Percentiles rank a stretch among this genome's conserved stretches.
phyloP scores from a whole-genome alignment of 768 basidiomycete species.

The Russula earlei region DNA sequence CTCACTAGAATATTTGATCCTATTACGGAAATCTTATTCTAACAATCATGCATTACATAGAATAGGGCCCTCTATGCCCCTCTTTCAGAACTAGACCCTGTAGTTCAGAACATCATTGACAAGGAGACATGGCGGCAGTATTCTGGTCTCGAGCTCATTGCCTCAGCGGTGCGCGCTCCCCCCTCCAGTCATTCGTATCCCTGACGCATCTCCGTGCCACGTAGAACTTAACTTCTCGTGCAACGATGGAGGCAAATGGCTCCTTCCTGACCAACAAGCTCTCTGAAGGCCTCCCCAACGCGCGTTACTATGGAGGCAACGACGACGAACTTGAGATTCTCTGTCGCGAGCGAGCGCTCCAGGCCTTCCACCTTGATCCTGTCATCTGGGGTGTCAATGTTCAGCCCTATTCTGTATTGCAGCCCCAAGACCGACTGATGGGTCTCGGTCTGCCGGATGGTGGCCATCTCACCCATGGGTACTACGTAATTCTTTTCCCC shows the following conservation, averaged over 20 bases:
- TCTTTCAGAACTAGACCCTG: constrained; percentile 86
- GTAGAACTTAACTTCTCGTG: constrained; percentile 92
- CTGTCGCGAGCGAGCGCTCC: constrained; percentile 89
- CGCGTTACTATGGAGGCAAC: constrained; percentile 96
- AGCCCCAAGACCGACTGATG: constrained; percentile 98
- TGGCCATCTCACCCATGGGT: constrained; percentile 94
- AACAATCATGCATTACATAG: constrained; percentile 31
- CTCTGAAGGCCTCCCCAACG: constrained; percentile 97
- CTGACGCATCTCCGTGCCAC: neutral
- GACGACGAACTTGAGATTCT: constrained; percentile 95
- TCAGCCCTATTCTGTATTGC: constrained; percentile 96
- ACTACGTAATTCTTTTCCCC: constrained; percentile 63
- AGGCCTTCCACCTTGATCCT: constrained; percentile 93
- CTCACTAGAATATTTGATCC: neutral
- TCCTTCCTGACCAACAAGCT: constrained; percentile 99
- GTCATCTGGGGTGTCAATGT: constrained; percentile 97
- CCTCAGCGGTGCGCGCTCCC: constrained; percentile 72
- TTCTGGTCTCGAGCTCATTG: constrained; percentile 96
- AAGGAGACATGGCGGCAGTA: constrained; percentile 99
- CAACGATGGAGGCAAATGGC: constrained; percentile 97
- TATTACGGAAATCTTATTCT: neutral
- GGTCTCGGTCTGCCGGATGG: constrained; percentile 97
- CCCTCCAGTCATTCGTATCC: neutral
- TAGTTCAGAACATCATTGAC: constrained; percentile 95
- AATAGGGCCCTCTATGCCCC: constrained; percentile 88